These are phyloP conservation scores for Mucor piriformis DNA, from an alignment of 371 early-diverging fungal species.

Conservation along the genomic window DNA sequence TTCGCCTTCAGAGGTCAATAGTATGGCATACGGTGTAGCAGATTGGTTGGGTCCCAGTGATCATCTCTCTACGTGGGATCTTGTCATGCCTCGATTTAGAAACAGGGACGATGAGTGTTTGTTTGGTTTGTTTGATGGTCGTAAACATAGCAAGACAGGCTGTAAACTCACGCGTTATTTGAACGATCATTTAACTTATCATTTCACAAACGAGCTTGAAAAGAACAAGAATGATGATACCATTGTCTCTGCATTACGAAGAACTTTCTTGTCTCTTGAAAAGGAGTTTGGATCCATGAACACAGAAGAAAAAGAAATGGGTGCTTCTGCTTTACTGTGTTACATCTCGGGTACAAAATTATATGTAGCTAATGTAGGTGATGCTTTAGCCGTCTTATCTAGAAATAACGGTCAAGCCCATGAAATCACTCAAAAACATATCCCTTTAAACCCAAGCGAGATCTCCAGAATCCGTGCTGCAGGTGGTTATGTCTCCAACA, in stretches of 20 bases:
- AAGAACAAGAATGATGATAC: constrained; percentile 58
- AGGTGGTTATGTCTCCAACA: constrained; percentile 79
- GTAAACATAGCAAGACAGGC: constrained; percentile 60
- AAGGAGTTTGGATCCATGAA: constrained; percentile 67
- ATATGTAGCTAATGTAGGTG: constrained; percentile 92
- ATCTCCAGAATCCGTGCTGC: constrained; percentile 80
- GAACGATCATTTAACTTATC: constrained; percentile 69
- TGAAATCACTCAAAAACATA: constrained; percentile 79
- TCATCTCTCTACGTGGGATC: constrained; percentile 76
- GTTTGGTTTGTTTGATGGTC: constrained; percentile 88
- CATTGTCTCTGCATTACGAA: constrained; percentile 65
- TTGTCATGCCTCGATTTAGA: constrained; percentile 81
- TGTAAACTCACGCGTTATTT: constrained; percentile 70
- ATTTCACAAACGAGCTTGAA: constrained; percentile 74
- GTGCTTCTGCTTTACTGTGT: constrained; percentile 78
- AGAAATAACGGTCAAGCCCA: constrained; percentile 74
- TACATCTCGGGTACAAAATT: constrained; percentile 81
- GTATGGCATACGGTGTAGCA: constrained; percentile 86
- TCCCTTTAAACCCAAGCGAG: constrained; percentile 71
- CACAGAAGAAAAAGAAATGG: constrained; percentile 57
- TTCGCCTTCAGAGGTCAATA: constrained; percentile 78
- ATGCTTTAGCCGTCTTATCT: constrained; percentile 83
- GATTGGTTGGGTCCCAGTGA: constrained; percentile 77
- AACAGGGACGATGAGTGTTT: constrained; percentile 83
- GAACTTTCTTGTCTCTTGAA: constrained; percentile 79